Percentiles rank a stretch among this genome's conserved stretches.
Evolutionary conservation across 31 red algal genomes (phyloP).

Genomic region (Odonthalia washingtoniensis): DNA sequence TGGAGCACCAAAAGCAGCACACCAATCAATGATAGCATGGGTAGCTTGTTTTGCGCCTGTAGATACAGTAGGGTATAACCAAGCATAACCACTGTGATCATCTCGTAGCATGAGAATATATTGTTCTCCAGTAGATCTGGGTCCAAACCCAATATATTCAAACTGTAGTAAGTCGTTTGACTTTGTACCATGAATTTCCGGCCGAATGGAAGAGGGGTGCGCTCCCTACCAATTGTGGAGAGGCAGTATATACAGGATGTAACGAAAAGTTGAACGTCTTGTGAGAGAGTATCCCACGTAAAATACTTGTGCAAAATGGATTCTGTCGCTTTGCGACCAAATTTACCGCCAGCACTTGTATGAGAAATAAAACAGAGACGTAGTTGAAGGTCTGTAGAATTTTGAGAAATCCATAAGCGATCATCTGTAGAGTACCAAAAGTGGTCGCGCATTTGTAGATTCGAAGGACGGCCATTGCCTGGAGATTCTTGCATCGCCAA

Average conservation of each 20-base stretch:
- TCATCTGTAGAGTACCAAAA: background rate
- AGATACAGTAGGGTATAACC: constrained; percentile 1
- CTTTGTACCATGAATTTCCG: background rate
- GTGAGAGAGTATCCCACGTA: background rate
- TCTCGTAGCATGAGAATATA: constrained; percentile 29
- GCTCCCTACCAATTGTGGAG: background rate
- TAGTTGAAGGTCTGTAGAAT: background rate
- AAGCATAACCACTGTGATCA: constrained; percentile 29
- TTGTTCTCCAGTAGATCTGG: background rate
- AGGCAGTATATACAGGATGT: constrained; percentile 9
- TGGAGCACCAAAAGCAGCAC: constrained; percentile 12
- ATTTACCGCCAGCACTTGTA: background rate
- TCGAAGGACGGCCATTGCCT: background rate
- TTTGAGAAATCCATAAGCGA: background rate
- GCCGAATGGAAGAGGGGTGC: constrained; percentile 4
- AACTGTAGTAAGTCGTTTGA: constrained; percentile 32
- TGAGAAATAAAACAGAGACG: background rate
- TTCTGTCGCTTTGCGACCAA: background rate
- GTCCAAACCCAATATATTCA: background rate
- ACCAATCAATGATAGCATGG: constrained; percentile 9
- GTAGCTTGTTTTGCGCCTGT: constrained; percentile 25
- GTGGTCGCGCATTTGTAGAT: background rate
- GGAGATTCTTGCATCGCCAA: background rate
- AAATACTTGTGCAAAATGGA: background rate
- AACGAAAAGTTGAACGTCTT: constrained; percentile 1